Evolutionary conservation across 768 basidiomycete species (phyloP), one percentile per base, ranked within the genome.

Genomic region (Lactifluus piperatus): DNA sequence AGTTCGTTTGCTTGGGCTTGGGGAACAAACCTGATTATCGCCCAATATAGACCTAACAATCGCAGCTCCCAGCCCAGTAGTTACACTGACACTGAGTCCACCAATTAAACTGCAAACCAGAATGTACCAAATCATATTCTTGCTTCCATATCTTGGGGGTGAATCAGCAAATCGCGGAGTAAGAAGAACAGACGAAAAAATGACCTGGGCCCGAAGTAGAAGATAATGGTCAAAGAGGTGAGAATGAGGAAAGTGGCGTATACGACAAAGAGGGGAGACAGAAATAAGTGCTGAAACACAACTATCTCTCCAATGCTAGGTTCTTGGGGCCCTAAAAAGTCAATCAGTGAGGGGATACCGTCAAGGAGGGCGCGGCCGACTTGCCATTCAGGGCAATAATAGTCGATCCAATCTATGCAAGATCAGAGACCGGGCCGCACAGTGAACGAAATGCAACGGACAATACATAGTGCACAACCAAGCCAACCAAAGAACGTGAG

Each of bases 401-500:
- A 60, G 86, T 80, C 18, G 91, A 90, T 41, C 92, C 91, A 58
- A 94, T 76, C 86, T 88, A 63, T 13, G 29, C 16, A 45, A 39
- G 51, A 46, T 62, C 16, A 60, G 43, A 43, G 48, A 47, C 26
- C 50, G 29, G 48, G 6, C 8, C 0, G 56, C 22, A 41, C 13
- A n/a, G 18, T 45, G 46, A 60, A 57, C 14, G 14, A 46, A 5
- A 36, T 29, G 14, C 13, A 37, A 73, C 91, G 67, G 66, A 93
- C 86, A 68, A 98, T 91, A 73, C 92, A 95, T 18, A 98, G 80
- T 16, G 75, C 81, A 71, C 94, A 97, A 20, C 94, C 95, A 62
- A 98, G 77, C 94, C 94, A 97, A 50, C 97, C 95, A 69, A 99
- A 98, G 73, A 97, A 91, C 36, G 86, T 89, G 45, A 99, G 81